phyloP scores from a whole-genome alignment of 495 filamentous ascomycete genomes.

The Penicillium egyptiacum region DNA sequence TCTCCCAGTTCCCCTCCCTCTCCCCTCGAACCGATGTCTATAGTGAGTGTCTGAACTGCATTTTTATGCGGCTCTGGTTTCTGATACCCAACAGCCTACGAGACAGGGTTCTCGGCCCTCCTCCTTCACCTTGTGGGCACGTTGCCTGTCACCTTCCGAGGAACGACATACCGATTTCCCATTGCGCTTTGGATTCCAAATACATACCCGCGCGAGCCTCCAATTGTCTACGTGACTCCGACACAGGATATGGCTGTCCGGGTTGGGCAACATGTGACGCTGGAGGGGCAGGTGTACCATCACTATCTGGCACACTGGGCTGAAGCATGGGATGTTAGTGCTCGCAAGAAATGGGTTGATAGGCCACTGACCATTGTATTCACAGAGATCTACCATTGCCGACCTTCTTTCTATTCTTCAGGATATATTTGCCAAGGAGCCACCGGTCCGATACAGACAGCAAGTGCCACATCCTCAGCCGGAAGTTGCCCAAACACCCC shows the following conservation, averaged over 20 bases:
- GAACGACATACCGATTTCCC: slow-evolving; percentile 86
- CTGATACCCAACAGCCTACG: slow-evolving; percentile 62
- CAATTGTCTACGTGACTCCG: slow-evolving; percentile 84
- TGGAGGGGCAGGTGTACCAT: slow-evolving; percentile 93
- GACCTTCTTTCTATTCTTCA: slow-evolving; percentile 81
- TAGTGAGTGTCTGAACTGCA: slow-evolving; percentile 56
- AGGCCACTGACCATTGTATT: slow-evolving; percentile 9
- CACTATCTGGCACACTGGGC: slow-evolving; percentile 90
- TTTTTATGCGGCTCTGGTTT: neutral
- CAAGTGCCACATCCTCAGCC: slow-evolving; percentile 40
- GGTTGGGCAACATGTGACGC: slow-evolving; percentile 90
- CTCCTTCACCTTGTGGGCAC: slow-evolving; percentile 86
- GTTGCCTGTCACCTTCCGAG: slow-evolving; percentile 83
- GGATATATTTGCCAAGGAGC: slow-evolving; percentile 91
- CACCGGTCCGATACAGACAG: slow-evolving; percentile 77
- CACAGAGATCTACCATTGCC: slow-evolving; percentile 73
- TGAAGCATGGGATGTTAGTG: slow-evolving; percentile 85
- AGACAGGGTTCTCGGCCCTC: slow-evolving; percentile 82
- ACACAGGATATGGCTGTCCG: slow-evolving; percentile 85
- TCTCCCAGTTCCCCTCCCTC: slow-evolving; percentile 80
- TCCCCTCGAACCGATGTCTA: slow-evolving; percentile 94
- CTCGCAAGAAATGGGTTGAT: neutral
- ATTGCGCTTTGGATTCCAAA: slow-evolving; percentile 95
- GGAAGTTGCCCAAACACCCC: slow-evolving; percentile 46
- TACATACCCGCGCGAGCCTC: slow-evolving; percentile 80